A percentile compares a stretch with the other conserved stretches of the same genome.
Evolutionary conservation across 2,329 filamentous ascomycete species (phyloP).

Genomic region (Coleophoma cylindrospora): DNA sequence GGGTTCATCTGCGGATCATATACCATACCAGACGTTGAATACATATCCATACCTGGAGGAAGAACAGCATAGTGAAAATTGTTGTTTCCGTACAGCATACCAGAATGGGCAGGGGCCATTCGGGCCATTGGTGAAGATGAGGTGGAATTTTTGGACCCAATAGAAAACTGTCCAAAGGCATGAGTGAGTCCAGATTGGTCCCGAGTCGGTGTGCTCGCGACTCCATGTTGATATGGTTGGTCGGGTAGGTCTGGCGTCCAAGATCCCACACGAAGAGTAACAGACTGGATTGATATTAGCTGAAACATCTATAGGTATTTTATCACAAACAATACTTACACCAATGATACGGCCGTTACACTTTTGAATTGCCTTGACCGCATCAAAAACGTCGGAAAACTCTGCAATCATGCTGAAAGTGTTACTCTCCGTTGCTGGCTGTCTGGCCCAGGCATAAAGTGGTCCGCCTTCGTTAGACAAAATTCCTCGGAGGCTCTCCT

Average conservation of each 20-base stretch:
- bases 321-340: constrained; percentile 7
- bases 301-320: too few species aligned
- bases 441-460: constrained; percentile 45
- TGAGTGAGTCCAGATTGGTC: too few species aligned
- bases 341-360: constrained; percentile 30
- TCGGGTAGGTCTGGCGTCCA: too few species aligned
- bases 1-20: neutral
- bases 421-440: constrained; percentile 34
- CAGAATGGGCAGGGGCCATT: too few species aligned
- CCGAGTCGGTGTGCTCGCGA: too few species aligned
- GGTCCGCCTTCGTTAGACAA: constrained; percentile 41
- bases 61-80: neutral
- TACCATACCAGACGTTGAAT: constrained; percentile 2
- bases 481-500: constrained; percentile 34
- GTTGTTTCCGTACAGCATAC: constrained; percentile 2
- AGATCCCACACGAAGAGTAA: too few species aligned
- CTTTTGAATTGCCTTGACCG: constrained; percentile 33
- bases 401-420: constrained; percentile 45
- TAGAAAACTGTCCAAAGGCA: too few species aligned
- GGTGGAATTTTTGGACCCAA: too few species aligned
- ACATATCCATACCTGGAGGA: constrained; percentile 2
- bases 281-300: too few species aligned
- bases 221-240: too few species aligned
- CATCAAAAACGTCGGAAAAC: constrained; percentile 44
- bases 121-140: too few species aligned